Conservation (phyloP, 1,139 yeast species). For the Hansenula sp. region DNA sequence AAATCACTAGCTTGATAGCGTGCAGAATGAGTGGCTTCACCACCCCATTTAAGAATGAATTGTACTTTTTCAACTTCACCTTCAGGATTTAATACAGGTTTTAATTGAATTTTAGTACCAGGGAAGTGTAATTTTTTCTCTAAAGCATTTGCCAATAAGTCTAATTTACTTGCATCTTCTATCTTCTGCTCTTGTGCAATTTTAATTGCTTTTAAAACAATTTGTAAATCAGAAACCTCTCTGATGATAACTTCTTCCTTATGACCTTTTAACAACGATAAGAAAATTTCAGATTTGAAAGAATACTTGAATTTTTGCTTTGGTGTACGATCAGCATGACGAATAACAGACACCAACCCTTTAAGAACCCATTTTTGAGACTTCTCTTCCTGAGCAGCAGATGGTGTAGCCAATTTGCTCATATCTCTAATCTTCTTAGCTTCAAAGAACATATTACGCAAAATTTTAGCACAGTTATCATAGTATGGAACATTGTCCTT, state of each 20-base stretch:
- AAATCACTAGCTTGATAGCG: constrained; percentile 90
- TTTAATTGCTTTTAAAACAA: constrained; percentile 80
- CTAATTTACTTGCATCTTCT: constrained; percentile 76
- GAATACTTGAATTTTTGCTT: constrained; percentile 97
- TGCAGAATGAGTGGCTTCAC: constrained; percentile 98
- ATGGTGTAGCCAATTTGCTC: constrained; percentile 25
- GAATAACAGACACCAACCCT: constrained; percentile 84
- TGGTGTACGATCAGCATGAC: constrained; percentile 99
- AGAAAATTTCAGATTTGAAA: constrained; percentile 81
- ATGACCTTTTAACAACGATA: constrained; percentile 86
- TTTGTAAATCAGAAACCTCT: constrained; percentile 78
- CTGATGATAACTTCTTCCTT: constrained; percentile 94
- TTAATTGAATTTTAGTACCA: constrained; percentile 94
- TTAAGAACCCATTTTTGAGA: constrained; percentile 96
- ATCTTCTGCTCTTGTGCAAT: constrained; percentile 73
- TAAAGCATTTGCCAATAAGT: constrained; percentile 74
- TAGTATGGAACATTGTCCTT: constrained; percentile 88
- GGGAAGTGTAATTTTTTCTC: constrained; percentile 88
- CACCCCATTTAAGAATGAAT: constrained; percentile 97
- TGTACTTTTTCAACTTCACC: constrained; percentile 92
- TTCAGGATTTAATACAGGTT: constrained; percentile 71
- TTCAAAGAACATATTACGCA: constrained; percentile 65
- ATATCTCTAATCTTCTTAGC: constrained; percentile 52
- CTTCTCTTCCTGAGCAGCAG: constrained; percentile 52
- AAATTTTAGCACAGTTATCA: constrained; percentile 74